These are phyloP conservation scores for Cryphonectria carpinicola DNA, from an alignment of 2,329 filamentous ascomycete genomes.

Conservation along the genomic window DNA sequence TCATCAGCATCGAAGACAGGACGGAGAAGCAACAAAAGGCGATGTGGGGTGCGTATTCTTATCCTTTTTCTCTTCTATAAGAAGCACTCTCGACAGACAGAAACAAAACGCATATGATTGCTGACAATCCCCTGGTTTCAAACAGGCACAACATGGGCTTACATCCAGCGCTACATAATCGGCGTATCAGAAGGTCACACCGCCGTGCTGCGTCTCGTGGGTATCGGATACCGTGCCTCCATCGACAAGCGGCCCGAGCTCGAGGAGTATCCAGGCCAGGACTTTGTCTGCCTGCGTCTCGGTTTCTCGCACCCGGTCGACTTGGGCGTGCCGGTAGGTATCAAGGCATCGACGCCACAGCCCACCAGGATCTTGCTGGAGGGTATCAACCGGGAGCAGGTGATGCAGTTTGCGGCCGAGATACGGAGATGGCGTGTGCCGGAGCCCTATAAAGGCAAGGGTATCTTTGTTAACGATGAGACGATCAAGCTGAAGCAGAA, in stretches of 20 bases:
- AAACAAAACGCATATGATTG: slow-evolving; percentile 1
- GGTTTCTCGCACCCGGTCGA: slow-evolving; percentile 97
- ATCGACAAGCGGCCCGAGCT: slow-evolving; percentile 78
- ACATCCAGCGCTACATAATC: slow-evolving; percentile 86
- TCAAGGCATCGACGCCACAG: slow-evolving; percentile 85
- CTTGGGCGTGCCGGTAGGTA: slow-evolving; percentile 77
- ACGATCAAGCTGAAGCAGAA: slow-evolving; percentile 98
- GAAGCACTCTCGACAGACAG: background rate
- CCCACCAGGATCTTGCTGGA: slow-evolving; percentile 91
- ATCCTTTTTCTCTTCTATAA: background rate
- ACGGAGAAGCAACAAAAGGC: slow-evolving; percentile 76
- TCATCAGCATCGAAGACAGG: slow-evolving; percentile 71
- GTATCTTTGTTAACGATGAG: slow-evolving; percentile 96
- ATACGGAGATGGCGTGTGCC: slow-evolving; percentile 88
- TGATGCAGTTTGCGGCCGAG: slow-evolving; percentile 89
- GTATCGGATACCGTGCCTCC: slow-evolving; percentile 91
- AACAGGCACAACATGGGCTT: slow-evolving; percentile 84
- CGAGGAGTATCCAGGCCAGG: slow-evolving; percentile 77
- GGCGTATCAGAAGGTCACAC: slow-evolving; percentile 97
- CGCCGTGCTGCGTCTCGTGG: slow-evolving; percentile 87
- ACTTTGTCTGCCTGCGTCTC: slow-evolving; percentile 91
- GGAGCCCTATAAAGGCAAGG: slow-evolving; percentile 99
- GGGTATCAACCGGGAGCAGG: slow-evolving; percentile 80
- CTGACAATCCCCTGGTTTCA: slow-evolving; percentile 31
- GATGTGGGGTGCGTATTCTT: slow-evolving; percentile 80